Evolutionary conservation across 805 yeast genomes (phyloP).

Genomic region (Ogataea zsoltii): DNA sequence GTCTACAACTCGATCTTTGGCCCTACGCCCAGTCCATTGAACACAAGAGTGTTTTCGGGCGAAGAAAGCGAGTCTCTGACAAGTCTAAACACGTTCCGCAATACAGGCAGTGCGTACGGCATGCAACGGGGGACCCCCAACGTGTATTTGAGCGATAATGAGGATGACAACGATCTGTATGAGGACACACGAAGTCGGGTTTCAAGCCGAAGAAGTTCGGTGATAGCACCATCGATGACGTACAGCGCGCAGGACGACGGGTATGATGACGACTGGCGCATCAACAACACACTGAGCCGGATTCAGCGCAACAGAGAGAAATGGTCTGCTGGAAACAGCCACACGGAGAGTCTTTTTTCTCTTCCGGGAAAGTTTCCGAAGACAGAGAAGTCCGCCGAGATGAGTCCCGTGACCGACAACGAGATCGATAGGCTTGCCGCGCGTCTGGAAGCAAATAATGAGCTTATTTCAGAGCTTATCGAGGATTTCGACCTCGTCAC

Average conservation of each 20-base stretch:
- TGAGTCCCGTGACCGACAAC: background rate
- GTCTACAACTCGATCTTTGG: conserved; percentile 23
- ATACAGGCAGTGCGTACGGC: conserved; percentile 19
- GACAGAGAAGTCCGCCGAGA: background rate
- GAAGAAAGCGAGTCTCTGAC: conserved; percentile 14
- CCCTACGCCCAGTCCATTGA: conserved; percentile 18
- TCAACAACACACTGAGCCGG: conserved; percentile 26
- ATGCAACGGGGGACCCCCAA: background rate
- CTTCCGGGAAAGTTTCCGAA: conserved; percentile 21
- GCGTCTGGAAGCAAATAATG: conserved; percentile 16
- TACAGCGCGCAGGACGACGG: conserved; percentile 5
- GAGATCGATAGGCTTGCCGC: conserved; percentile 5
- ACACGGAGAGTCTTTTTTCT: conserved; percentile 13
- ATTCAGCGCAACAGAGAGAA: conserved; percentile 20
- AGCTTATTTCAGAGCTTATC: conserved; percentile 10
- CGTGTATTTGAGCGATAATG: background rate
- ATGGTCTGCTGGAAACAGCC: conserved; percentile 11
- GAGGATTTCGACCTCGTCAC: conserved; percentile 17
- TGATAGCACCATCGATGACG: conserved; percentile 24
- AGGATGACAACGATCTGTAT: conserved; percentile 16
- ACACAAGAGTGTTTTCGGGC: conserved; percentile 12
- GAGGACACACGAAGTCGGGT: conserved; percentile 20
- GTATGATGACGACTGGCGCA: conserved; percentile 17
- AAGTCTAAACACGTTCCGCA: conserved; percentile 13
- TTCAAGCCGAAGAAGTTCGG: conserved; percentile 20